These are phyloP conservation scores for Hymenochaete sp. DNA, from an alignment of 1,284 basidiomycete genomes.

Conservation along the genomic window DNA sequence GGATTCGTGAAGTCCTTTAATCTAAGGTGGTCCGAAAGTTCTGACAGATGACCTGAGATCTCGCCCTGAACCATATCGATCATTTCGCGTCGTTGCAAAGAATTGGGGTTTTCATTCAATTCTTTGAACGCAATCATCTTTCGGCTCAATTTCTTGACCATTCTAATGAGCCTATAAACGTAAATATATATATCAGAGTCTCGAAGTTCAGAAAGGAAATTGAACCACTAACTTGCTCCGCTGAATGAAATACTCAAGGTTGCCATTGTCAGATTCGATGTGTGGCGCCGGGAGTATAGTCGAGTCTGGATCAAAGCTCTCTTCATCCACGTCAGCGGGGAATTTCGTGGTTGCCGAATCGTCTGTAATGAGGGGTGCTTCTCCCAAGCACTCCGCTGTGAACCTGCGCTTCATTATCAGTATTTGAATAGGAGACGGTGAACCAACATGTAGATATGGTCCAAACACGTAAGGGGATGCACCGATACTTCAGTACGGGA, in stretches of 20 bases:
- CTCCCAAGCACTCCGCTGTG: slow-evolving; percentile 55
- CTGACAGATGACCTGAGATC: slow-evolving; percentile 42
- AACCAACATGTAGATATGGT: not conserved
- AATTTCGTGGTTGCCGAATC: slow-evolving; percentile 39
- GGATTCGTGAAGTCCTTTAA: slow-evolving; percentile 26
- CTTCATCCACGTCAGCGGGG: slow-evolving; percentile 43
- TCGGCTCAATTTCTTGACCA: slow-evolving; percentile 42
- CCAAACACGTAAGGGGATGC: not conserved
- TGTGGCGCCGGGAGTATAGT: slow-evolving; percentile 33
- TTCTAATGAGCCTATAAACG: slow-evolving; percentile 34
- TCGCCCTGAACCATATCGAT: slow-evolving; percentile 46
- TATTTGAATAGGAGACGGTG: no score
- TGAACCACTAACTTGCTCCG: slow-evolving; percentile 22
- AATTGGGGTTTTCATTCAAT: slow-evolving; percentile 26
- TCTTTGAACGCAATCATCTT: slow-evolving; percentile 31
- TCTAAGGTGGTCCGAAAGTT: slow-evolving; percentile 33
- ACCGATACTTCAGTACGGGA: no score
- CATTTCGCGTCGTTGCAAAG: slow-evolving; percentile 35
- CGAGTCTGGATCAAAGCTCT: slow-evolving; percentile 38
- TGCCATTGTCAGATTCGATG: slow-evolving; percentile 25
- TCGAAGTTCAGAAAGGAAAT: not conserved
- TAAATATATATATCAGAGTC: slow-evolving; percentile 4
- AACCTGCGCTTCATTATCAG: slow-evolving; percentile 42
- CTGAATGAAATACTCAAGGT: slow-evolving; percentile 24
- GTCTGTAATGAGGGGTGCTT: slow-evolving; percentile 47